Percentiles rank a stretch among this genome's conserved stretches.
Conservation (phyloP, 1,284 basidiomycete species). For the Psilocybe mexicana region DNA sequence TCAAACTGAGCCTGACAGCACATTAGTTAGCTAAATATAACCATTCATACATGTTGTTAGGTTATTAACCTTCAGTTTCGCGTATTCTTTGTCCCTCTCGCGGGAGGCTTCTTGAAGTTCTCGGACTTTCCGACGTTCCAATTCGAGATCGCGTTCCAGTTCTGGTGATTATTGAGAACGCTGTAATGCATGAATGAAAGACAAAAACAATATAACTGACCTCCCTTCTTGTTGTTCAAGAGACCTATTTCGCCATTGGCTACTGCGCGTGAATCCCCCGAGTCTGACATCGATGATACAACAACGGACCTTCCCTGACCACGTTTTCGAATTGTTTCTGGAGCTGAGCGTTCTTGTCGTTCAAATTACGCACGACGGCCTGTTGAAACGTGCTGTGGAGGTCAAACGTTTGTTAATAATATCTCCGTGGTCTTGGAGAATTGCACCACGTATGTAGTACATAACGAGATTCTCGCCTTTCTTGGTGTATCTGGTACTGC, state of each 20-base stretch:
- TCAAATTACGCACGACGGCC: conserved; percentile 74
- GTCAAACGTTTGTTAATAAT: conserved; percentile 16
- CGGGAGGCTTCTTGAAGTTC: conserved; percentile 73
- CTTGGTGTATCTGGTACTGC: conserved; percentile 86
- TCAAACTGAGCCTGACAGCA: conserved; percentile 59
- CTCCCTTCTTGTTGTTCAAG: conserved; percentile 63
- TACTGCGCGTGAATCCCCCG: conserved; percentile 26
- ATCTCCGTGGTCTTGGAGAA: not conserved
- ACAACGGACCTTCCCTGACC: conserved; percentile 65
- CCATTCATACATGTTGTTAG: not conserved
- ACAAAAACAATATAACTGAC: conserved; percentile 34
- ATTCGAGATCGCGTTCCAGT: conserved; percentile 74
- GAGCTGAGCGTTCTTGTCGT: conserved; percentile 76
- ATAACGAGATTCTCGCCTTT: conserved; percentile 50
- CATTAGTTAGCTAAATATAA: not conserved
- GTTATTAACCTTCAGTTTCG: conserved; percentile 70
- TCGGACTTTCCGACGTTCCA: conserved; percentile 70
- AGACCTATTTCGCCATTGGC: conserved; percentile 79
- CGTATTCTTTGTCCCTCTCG: conserved; percentile 83
- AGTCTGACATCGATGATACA: conserved; percentile 3
- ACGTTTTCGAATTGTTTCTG: conserved; percentile 83
- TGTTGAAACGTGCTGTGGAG: conserved; percentile 71
- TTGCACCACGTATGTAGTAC: not conserved
- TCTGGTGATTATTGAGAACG: conserved; percentile 41
- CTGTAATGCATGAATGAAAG: not conserved